phyloP scores from a whole-genome alignment of 768 basidiomycete species.

The Kwoniella sp. region DNA sequence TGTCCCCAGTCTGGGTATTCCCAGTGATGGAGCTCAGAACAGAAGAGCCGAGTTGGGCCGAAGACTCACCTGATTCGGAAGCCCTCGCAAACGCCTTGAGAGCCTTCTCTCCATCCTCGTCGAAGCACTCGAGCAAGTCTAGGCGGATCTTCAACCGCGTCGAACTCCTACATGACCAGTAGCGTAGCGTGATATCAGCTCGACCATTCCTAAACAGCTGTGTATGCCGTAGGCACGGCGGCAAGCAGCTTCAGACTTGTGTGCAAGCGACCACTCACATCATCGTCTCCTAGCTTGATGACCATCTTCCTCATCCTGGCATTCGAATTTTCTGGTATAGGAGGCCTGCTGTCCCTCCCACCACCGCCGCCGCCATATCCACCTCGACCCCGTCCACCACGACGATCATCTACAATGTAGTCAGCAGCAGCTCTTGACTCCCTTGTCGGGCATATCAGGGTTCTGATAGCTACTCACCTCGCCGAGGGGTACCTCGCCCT shows the following conservation, averaged over 20 bases:
- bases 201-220: not conserved
- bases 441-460: too few relatives aligned
- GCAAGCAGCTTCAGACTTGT: too few relatives aligned
- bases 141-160: constrained; percentile 54
- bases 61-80: constrained; percentile 54
- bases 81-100: constrained; percentile 51
- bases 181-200: too few relatives aligned
- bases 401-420: constrained; percentile 18
- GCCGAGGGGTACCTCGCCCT: constrained; percentile 23
- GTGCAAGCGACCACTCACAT: constrained; percentile 47
- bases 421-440: not conserved
- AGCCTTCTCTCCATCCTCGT: constrained; percentile 50
- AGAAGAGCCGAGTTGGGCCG: too few relatives aligned
- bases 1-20: too few relatives aligned
- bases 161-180: constrained; percentile 56
- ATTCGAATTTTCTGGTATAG: constrained; percentile 38
- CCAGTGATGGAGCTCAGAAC: too few relatives aligned
- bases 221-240: too few relatives aligned
- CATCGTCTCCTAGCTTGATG: constrained; percentile 52
- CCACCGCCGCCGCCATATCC: constrained; percentile 28
- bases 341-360: constrained; percentile 14
- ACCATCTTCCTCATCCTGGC: constrained; percentile 51
- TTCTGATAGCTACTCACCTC: constrained; percentile 5
- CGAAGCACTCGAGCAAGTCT: constrained; percentile 47
- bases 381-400: constrained; percentile 29